Evolutionary conservation across 257 asterid genomes (phyloP).

Genomic region (Solanum gracilifrons): DNA sequence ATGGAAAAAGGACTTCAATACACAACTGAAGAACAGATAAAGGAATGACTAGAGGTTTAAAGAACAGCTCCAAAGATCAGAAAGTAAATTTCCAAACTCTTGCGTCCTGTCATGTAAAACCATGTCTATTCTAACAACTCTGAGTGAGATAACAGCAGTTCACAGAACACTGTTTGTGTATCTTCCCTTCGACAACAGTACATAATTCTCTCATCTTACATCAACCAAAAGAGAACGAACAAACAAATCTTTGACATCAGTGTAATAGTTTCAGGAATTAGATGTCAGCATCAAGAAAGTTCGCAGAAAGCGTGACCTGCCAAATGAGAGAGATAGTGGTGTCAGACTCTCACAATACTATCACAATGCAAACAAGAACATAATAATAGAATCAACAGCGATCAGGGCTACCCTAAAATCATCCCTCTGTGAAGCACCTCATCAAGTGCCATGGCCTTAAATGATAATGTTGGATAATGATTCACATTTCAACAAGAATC

Average conservation of each 20-base stretch:
- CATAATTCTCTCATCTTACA: not conserved
- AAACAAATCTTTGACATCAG: not conserved
- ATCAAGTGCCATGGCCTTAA: not conserved
- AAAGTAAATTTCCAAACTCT: not conserved
- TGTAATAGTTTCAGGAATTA: not conserved
- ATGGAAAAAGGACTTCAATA: not conserved
- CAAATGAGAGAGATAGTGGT: not conserved
- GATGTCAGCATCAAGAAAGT: constrained; percentile 71
- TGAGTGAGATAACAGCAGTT: not conserved
- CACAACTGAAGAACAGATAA: not conserved
- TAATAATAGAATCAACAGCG: not conserved
- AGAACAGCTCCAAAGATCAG: not conserved
- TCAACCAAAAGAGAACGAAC: not conserved
- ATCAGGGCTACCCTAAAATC: not conserved
- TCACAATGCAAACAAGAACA: not conserved
- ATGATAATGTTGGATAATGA: not conserved
- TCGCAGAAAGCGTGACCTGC: constrained; percentile 65
- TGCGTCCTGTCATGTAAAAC: not conserved
- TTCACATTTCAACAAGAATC: not conserved
- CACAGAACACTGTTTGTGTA: not conserved
- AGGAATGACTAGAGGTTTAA: not conserved
- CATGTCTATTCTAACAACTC: not conserved
- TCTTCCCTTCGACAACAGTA: not conserved
- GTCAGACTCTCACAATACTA: not conserved
- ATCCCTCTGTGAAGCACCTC: not conserved